Evolutionary conservation across 176 grass and related monocot genomes (phyloP).

Genomic region (Hordeum marinum): DNA sequence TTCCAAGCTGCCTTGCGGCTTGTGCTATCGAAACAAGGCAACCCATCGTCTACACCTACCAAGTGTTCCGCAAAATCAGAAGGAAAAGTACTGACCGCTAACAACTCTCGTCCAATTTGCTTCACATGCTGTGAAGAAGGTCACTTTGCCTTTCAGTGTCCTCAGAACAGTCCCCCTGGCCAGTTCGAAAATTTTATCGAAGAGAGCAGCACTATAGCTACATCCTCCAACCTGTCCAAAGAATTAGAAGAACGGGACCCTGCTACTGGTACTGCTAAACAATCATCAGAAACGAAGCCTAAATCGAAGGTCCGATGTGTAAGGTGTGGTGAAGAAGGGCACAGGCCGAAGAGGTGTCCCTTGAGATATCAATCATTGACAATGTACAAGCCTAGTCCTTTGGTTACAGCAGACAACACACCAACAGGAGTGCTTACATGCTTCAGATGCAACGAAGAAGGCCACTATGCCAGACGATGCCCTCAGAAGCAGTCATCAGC

Average conservation of each 20-base stretch:
- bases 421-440: background rate
- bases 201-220: background rate
- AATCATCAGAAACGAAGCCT: background rate
- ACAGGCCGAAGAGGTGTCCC: background rate
- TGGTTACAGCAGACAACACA: background rate
- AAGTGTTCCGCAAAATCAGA: background rate
- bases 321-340: background rate
- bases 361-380: background rate
- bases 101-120: background rate
- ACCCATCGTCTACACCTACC: background rate
- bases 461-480: background rate
- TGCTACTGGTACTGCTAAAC: background rate
- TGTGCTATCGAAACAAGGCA: background rate
- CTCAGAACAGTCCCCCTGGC: background rate
- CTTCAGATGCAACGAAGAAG: background rate
- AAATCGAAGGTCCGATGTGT: background rate
- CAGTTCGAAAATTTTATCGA: background rate
- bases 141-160: background rate
- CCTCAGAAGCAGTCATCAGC: background rate
- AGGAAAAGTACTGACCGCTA: background rate
- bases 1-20: background rate
- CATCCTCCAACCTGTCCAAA: background rate
- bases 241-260: background rate
- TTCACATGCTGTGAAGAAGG: background rate
- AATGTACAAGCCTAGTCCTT: background rate